Percentiles rank a stretch among this genome's conserved stretches.
These are phyloP conservation scores for Leptographium galeiforme DNA, from an alignment of 2,329 filamentous ascomycete genomes.

Conservation along the genomic window DNA sequence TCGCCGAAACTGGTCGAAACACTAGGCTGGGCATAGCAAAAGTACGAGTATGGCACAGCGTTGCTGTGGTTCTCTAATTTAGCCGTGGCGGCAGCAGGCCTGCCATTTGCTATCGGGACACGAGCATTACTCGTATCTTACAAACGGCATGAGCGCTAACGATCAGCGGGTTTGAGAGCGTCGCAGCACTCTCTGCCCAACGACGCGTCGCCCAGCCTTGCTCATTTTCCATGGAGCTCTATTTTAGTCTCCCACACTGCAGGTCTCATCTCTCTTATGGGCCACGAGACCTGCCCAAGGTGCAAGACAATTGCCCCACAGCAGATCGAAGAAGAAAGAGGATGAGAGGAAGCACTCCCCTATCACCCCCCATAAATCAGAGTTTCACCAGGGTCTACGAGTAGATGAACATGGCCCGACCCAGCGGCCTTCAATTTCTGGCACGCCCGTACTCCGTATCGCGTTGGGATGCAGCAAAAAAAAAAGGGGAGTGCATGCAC, in stretches of 20 bases:
- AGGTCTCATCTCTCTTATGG: neutral
- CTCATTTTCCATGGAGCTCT: neutral
- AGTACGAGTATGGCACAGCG: neutral
- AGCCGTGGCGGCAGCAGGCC: neutral
- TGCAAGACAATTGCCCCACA: neutral
- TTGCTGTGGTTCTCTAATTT: neutral
- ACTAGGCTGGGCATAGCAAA: neutral
- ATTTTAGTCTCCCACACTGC: neutral
- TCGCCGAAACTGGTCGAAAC: neutral
- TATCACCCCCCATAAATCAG: neutral
- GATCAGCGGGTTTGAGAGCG: neutral
- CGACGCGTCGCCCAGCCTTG: neutral
- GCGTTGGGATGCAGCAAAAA: neutral
- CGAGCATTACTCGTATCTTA: too few relatives aligned
- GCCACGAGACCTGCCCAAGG: neutral
- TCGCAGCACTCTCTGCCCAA: neutral
- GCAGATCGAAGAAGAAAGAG: neutral
- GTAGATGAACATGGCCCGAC: neutral
- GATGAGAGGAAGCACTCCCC: neutral
- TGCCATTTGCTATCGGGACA: too few relatives aligned
- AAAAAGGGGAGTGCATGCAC: neutral
- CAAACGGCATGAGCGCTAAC: neutral
- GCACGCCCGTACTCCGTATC: too few relatives aligned
- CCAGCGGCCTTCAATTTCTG: neutral
- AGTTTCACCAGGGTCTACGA: neutral